A percentile compares a stretch with the other conserved stretches of the same genome.
Conservation (phyloP, 768 basidiomycete genomes). For the Rhodotorula sphaerocarpa region DNA sequence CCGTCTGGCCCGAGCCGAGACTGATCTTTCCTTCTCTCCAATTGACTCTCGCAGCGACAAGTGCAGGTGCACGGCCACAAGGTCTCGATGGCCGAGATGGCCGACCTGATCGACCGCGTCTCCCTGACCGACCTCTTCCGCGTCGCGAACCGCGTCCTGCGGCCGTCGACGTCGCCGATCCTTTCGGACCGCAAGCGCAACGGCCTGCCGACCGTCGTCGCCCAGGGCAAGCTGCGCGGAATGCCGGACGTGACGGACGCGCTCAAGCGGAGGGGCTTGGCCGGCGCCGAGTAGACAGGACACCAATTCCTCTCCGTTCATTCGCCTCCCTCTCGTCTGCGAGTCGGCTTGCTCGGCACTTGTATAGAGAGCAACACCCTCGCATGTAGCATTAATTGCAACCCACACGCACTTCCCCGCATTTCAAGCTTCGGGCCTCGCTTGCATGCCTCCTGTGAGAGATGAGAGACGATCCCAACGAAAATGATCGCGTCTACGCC, state of each 20-base stretch:
- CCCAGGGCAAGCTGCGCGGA: conserved; percentile 68
- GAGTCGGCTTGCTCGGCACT: too few relatives aligned
- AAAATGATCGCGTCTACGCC: too few relatives aligned
- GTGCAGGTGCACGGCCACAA: conserved; percentile 78
- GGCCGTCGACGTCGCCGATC: conserved; percentile 21
- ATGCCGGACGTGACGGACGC: conserved; percentile 49
- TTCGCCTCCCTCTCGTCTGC: too few relatives aligned
- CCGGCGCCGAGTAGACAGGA: neutral
- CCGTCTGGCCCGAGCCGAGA: too few relatives aligned
- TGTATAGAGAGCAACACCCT: too few relatives aligned
- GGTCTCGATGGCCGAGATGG: conserved; percentile 84
- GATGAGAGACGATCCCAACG: too few relatives aligned
- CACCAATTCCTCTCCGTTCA: too few relatives aligned
- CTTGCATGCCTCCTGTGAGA: too few relatives aligned
- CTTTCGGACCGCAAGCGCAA: conserved; percentile 44
- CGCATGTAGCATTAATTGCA: too few relatives aligned
- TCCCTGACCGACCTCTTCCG: conserved; percentile 61
- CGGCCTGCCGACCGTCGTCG: conserved; percentile 65
- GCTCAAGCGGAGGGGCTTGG: conserved; percentile 25
- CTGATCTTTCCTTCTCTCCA: neutral
- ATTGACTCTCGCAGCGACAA: conserved; percentile 50
- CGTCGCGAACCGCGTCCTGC: conserved; percentile 66
- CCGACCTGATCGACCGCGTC: conserved; percentile 69
- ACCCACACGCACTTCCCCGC: too few relatives aligned
- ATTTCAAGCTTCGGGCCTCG: too few relatives aligned